These are phyloP conservation scores for Acidiella bohemica DNA, from an alignment of 495 filamentous ascomycete species.

Conservation along the genomic window DNA sequence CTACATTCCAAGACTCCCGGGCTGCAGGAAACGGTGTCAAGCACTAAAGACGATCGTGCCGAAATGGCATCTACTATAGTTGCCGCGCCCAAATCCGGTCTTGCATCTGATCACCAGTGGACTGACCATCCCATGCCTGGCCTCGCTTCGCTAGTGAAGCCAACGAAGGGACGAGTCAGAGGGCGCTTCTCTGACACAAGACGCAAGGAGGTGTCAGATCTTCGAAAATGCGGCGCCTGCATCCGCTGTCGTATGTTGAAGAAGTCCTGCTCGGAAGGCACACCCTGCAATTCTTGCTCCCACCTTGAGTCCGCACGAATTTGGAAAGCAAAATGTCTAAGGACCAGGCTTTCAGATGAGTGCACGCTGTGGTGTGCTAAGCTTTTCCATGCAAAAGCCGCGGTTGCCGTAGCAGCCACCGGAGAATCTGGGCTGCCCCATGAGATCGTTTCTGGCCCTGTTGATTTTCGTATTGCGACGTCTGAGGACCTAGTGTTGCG, in stretches of 20 bases:
- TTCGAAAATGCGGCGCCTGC: constrained; percentile 69
- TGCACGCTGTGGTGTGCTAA: constrained; percentile 59
- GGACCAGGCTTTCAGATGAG: constrained; percentile 59
- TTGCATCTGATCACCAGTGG: too few relatives aligned
- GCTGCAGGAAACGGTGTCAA: too few relatives aligned
- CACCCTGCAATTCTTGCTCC: constrained; percentile 67
- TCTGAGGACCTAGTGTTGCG: too few relatives aligned
- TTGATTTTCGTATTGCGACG: too few relatives aligned
- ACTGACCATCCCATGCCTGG: too few relatives aligned
- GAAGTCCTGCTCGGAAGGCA: constrained; percentile 72
- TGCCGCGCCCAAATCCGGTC: too few relatives aligned
- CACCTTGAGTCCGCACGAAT: constrained; percentile 64
- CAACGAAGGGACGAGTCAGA: constrained; percentile 46
- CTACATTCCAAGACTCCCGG: too few relatives aligned
- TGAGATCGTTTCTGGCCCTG: constrained; percentile 57
- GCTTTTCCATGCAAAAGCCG: constrained; percentile 35
- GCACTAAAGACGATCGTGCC: too few relatives aligned
- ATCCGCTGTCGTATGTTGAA: constrained; percentile 77
- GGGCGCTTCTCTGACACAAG: constrained; percentile 54
- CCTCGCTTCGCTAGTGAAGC: too few relatives aligned
- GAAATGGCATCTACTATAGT: too few relatives aligned
- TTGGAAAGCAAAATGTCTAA: constrained; percentile 69
- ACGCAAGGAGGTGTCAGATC: constrained; percentile 66
- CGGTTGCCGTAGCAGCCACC: constrained; percentile 29
- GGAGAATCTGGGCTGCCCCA: constrained; percentile 44